Conservation (phyloP, 2,329 filamentous ascomycete genomes). For the Stachybotrys chlorohalonatus region DNA sequence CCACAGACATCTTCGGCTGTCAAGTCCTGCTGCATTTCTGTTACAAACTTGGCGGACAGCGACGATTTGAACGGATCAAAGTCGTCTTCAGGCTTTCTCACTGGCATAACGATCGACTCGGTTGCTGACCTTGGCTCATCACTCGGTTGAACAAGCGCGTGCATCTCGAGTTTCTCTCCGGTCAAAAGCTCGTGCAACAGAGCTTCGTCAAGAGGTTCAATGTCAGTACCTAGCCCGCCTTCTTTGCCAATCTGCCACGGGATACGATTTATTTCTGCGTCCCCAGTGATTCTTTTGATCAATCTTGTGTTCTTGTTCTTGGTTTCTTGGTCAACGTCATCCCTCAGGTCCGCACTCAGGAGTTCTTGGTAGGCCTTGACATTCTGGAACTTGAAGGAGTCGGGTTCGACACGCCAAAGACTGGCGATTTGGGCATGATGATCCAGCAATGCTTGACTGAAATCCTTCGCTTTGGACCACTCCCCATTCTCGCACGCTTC, state of each 20-base stretch:
- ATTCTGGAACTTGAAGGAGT: conserved; percentile 3
- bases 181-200: conserved; percentile 84
- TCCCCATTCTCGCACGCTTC: conserved; percentile 3
- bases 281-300: conserved; percentile 1
- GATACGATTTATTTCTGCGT: conserved; percentile 4
- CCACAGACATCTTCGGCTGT: conserved; percentile 5
- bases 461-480: conserved; percentile 5
- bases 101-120: neutral
- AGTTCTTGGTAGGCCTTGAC: conserved; percentile 2
- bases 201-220: conserved; percentile 7
- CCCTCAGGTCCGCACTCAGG: conserved; percentile 1
- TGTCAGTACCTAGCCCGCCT: conserved; percentile 2
- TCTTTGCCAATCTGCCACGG: conserved; percentile 5
- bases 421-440: conserved; percentile 3
- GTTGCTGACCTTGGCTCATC: neutral
- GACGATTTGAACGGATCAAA: conserved; percentile 4
- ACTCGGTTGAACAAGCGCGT: conserved; percentile 28
- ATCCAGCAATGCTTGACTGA: conserved; percentile 3
- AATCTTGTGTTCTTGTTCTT: neutral
- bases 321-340: neutral
- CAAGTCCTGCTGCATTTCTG: conserved; percentile 3
- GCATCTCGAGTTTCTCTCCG: conserved; percentile 63
- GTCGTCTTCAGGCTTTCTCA: neutral
- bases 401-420: conserved; percentile 2
- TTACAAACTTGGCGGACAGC: conserved; percentile 3